A percentile compares a stretch with the other conserved stretches of the same genome.
Evolutionary conservation across 1,284 basidiomycete genomes (phyloP).

Genomic region (Puccinia brachypodii): DNA sequence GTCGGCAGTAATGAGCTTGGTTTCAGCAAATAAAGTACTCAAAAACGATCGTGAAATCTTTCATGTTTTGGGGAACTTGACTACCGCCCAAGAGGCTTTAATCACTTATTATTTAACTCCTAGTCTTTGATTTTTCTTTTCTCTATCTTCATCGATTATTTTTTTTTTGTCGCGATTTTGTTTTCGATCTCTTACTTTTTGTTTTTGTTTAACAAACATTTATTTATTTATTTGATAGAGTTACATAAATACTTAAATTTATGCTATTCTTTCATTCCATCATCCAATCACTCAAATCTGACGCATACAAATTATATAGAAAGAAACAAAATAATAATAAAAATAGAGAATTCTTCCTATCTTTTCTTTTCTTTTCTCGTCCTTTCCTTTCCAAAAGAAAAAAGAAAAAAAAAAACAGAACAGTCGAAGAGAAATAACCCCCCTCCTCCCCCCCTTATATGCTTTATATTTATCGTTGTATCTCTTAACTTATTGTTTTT

Average conservation of each 20-base stretch:
- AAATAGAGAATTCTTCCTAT: no score
- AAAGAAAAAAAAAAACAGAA: no score
- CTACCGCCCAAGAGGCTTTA: conserved; percentile 50
- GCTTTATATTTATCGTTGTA: no score
- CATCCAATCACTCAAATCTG: not conserved
- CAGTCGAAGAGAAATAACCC: no score
- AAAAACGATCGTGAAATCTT: conserved; percentile 50
- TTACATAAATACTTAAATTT: not conserved
- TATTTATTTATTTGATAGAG: not conserved
- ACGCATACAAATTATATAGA: not conserved
- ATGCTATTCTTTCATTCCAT: not conserved
- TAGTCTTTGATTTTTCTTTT: conserved; percentile 5
- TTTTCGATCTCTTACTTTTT: no score
- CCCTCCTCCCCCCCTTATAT: no score
- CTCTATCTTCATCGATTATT: not conserved
- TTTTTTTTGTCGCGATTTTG: not conserved
- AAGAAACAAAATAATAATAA: no score
- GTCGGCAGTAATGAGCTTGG: conserved; percentile 49
- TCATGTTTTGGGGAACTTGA: conserved; percentile 49
- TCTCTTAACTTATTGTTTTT: no score
- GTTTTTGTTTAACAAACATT: not conserved
- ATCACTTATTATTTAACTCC: conserved; percentile 51
- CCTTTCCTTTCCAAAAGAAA: no score
- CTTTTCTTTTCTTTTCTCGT: no score
- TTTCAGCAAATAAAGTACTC: conserved; percentile 49